Evolutionary conservation across 768 basidiomycete species (phyloP), one percentile per base, ranked within the genome.

Genomic region (Pseudohyphozyma bogoriensis): DNA sequence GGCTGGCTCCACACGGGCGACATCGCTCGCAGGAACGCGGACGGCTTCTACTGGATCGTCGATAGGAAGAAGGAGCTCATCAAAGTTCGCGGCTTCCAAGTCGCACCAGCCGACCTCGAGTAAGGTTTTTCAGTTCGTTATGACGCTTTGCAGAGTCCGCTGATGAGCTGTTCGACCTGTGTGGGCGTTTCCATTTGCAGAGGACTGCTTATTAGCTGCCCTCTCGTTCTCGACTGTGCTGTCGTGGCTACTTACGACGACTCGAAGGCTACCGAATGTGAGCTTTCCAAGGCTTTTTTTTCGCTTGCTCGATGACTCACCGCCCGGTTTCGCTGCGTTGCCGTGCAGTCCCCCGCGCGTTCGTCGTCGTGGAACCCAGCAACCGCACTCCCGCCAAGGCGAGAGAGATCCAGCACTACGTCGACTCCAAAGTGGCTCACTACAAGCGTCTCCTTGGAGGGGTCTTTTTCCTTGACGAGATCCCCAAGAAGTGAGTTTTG

Each of bases 1-100:
- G 54, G 54, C 29, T 55, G 54, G 54, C 40, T 55, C 7, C 29
- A 44, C 33, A 55, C 54, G 7, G 54, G 54, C 29, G 54, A 55
- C 24, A 16, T 55, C 22, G 11, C 11, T 16, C 10, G 29, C 6
- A 16, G 40, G 1, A 31, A 24, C 42, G 45, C 32, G n/a, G 42
- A 45, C 18, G 53, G 53, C 20, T 33, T 32, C 33, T 42, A 32
- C 42, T 55, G 29, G 28, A 33, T 55, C 15, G 40, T 55, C 6
- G 54, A 55, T 20, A 39, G 54, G 20, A 29, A 31, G 40, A 55
- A 44, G 24, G 54, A 55, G 40, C 40, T 55, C 22, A 45, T 55
- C 42, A 40, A 55, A 20, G 45, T 55, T n/a, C 29, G 31, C 2
- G 45, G 42, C 18, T 29, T 33, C 24, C 29, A 36, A 10, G 42